phyloP scores from a whole-genome alignment of 1,284 basidiomycete genomes.

The Moesziomyces sp. region DNA sequence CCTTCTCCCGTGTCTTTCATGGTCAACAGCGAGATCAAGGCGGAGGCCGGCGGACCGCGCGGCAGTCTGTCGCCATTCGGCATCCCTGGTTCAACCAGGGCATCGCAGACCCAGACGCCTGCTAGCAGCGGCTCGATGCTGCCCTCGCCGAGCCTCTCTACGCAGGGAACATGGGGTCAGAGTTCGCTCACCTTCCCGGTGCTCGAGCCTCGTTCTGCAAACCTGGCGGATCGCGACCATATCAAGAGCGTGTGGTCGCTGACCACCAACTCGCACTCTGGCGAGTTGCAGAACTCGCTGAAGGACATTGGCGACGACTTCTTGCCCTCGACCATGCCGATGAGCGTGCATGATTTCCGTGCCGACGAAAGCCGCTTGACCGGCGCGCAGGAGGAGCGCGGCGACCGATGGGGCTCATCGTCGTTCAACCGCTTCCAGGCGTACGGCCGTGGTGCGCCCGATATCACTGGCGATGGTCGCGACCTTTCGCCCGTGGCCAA shows the following conservation, averaged over 20 bases:
- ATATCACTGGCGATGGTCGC: constrained; percentile 18
- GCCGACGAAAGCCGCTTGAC: constrained; percentile 23
- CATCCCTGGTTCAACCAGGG: constrained; percentile 29
- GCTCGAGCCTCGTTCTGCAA: constrained; percentile 38
- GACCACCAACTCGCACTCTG: constrained; percentile 40
- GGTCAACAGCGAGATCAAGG: constrained; percentile 61
- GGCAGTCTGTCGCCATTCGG: constrained; percentile 35
- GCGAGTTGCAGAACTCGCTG: constrained; percentile 57
- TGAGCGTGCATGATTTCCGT: constrained; percentile 54
- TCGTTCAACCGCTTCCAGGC: constrained; percentile 37
- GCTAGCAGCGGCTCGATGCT: constrained; percentile 44
- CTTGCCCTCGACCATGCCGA: constrained; percentile 50
- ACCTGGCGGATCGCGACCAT: constrained; percentile 45
- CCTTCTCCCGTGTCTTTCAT: constrained; percentile 62
- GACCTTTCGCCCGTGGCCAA: constrained; percentile 35
- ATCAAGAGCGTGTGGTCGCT: constrained; percentile 63
- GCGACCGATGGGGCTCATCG: constrained; percentile 25
- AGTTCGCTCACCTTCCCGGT: constrained; percentile 57
- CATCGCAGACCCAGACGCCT: constrained; percentile 41
- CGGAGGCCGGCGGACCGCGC: constrained; percentile 17
- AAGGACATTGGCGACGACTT: constrained; percentile 59
- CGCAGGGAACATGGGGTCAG: constrained; percentile 55
- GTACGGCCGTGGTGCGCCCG: constrained; percentile 22
- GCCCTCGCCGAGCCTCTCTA: constrained; percentile 50
- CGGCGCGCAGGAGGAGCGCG: constrained; percentile 9